These are phyloP conservation scores for Magnolia changhungtana DNA, from an alignment of 164 flowering plant species.

Conservation along the genomic window DNA sequence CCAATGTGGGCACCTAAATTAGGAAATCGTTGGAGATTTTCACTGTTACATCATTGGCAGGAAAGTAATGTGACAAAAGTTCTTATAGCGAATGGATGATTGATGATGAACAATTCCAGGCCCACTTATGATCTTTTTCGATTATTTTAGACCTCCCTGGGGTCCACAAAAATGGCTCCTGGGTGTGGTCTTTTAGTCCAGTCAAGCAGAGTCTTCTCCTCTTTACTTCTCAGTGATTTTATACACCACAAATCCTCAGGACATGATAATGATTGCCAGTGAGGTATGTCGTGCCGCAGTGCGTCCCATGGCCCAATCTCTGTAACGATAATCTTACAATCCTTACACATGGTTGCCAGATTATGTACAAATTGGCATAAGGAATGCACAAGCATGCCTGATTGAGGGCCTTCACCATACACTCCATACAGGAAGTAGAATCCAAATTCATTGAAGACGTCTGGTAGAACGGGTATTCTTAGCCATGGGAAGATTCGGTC, in stretches of 20 bases:
- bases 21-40: conserved; percentile 33
- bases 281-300: conserved; percentile 45
- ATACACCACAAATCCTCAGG: conserved; percentile 72
- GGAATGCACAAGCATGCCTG: conserved; percentile 33
- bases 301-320: conserved; percentile 45
- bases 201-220: conserved; percentile 9
- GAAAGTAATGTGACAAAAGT: not conserved
- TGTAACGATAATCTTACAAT: conserved; percentile 46
- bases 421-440: conserved; percentile 66
- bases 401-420: conserved; percentile 40
- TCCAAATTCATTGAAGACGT: conserved; percentile 49
- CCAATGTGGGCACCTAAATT: conserved; percentile 34
- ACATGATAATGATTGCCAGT: conserved; percentile 55
- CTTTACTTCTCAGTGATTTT: conserved; percentile 38
- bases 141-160: conserved; percentile 57
- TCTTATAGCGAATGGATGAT: not conserved
- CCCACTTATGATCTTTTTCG: not conserved
- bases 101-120: not conserved
- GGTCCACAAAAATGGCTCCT: conserved; percentile 63
- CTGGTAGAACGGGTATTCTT: conserved; percentile 40
- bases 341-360: conserved; percentile 36
- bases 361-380: conserved; percentile 52
- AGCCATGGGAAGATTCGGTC: conserved; percentile 42
- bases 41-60: conserved; percentile 19
- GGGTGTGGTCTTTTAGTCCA: conserved; percentile 28